phyloP scores from a whole-genome alignment of 768 basidiomycete species.

The Tephrocybe sp. region DNA sequence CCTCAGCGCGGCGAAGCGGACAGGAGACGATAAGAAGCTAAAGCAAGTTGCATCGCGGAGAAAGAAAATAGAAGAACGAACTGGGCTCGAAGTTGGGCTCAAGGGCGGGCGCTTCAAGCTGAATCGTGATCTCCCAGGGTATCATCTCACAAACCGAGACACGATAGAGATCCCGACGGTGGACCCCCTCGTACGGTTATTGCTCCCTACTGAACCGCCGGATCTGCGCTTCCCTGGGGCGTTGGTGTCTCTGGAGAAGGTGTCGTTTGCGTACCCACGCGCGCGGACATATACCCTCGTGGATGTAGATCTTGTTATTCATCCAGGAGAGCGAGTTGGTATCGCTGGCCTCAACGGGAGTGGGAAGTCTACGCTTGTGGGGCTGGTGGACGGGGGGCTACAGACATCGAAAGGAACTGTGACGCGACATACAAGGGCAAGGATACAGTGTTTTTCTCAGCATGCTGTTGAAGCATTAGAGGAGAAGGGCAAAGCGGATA shows the following conservation, averaged over 20 bases:
- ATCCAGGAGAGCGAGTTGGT: constrained; percentile 26
- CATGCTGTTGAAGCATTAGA: constrained; percentile 55
- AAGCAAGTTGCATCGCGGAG: constrained; percentile 55
- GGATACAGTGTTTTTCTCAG: constrained; percentile 63
- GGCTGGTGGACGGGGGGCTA: constrained; percentile 22
- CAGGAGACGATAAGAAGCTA: constrained; percentile 61
- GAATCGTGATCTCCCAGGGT: constrained; percentile 51
- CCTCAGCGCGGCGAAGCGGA: constrained; percentile 48
- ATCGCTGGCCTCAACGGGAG: constrained; percentile 36
- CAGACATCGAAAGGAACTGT: constrained; percentile 47
- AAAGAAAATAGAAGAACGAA: constrained; percentile 50
- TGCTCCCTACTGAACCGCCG: constrained; percentile 26
- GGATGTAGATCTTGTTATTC: constrained; percentile 22
- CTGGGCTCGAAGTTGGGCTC: constrained; percentile 35
- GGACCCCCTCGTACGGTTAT: constrained; percentile 35
- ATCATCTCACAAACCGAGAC: constrained; percentile 33
- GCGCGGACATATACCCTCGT: constrained; percentile 18
- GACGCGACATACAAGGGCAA: constrained; percentile 49
- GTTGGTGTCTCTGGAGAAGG: constrained; percentile 23
- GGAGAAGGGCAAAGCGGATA: constrained; percentile 27
- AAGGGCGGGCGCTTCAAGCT: constrained; percentile 55
- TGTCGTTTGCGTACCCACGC: constrained; percentile 22
- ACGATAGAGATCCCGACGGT: constrained; percentile 39
- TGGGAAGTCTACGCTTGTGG: constrained; percentile 47
- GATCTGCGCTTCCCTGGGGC: constrained; percentile 26